Base-by-base conservation (phyloP, 2,329 filamentous ascomycete species). In the Verticillium nonalfalfae region DNA sequence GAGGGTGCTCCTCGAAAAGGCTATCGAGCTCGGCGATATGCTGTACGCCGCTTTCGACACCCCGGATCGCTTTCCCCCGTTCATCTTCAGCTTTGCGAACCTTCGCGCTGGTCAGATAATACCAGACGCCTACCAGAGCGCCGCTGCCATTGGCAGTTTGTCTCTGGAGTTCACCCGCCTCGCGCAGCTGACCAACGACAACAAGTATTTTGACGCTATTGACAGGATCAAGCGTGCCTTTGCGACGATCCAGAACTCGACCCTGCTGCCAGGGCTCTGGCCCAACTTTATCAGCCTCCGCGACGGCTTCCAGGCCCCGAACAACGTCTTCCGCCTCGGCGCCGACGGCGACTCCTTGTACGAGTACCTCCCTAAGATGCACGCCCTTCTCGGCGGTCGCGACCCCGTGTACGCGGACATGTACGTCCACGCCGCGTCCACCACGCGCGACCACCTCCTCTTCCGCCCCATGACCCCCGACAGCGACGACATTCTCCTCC, bases 141-240 rank as follows among this genome's bases (percentile, higher is more conserved):
- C 78, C 3, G 79, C 79, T 7, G 76, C 77, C 6, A 76, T 79
- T 1, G 90, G 89, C 6, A 90, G 88, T 5, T 76, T 93, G 58
- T 88, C 85, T 1, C 74, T 93, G 61, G 90, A 93, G 68, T 87
- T 93, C 71, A 90, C 88, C 14, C 81, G 88, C 15, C 76, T 93
- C 57, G 88, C 88, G 2, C 90, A 93, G 71, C 74, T 93, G 62
- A 93, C 90, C 0, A 86, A 85, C 35, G 81, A 93, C 63, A 75
- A 83, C 18, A 91, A 89, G 68, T 93, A 91, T 75, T 91, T 89
- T 70, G 88, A 90, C 70, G 89, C 88, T 6, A 81, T 90, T 63
- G 83, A 86, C 35, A 80, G 83, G 6, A 84, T 93, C 59, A 91
- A 88, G 66, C 80, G 90, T 61, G 79, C 86, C 18, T 82, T 93